Base-by-base conservation (phyloP, 2,329 filamentous ascomycete genomes). In the Diaporthe sp. region DNA sequence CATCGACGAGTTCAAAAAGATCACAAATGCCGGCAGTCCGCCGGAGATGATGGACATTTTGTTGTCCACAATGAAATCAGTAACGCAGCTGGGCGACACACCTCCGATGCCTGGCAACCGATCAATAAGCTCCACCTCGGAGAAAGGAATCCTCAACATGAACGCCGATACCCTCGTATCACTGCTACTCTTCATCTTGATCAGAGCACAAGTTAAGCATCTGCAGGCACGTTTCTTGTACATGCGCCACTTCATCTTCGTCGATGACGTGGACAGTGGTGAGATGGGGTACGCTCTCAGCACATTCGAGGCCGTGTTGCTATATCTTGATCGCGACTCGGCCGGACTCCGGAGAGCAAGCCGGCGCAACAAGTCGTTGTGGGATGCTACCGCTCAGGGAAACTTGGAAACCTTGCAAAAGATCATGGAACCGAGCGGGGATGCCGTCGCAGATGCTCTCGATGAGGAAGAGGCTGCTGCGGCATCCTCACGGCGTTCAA, bases 201-300 rank as follows among this genome's bases (percentile, higher is more conserved):
- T 99, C 76, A 91, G 96, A 77, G 95, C 96, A 15, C 94, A 97
- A 76, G 92, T 98, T 37, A 92, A 94, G 75, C 93, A 98, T 84
- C 87, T 99, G 12, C 95, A 98, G 80, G 95, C 97, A 4, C 91
- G 96, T 28, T 86, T 99, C 62, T 89, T 94, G n/a, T 99, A 98
- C 82, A 98, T 98, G 89, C 94, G 96, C 58, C 95, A 98, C 81
- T 99, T 98, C 82, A 97, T 98, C 79, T 99, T 98, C 84, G 96
- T 98, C 70, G 97, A 98, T 80, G 97, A 99, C 84, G 95, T 99
- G 12, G 97, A 99, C 79, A 97, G 92, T 77, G 97, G 97, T 67
- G 97, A 99, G 85, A 93, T 97, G 88, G 97, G 97, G 12, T 99
- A 99, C 84, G 96, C 96, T 0, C 85, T 99, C 70, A 98, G 96